These are phyloP conservation scores for Termitomyces sp. DNA, from an alignment of 768 basidiomycete genomes.

Conservation along the genomic window DNA sequence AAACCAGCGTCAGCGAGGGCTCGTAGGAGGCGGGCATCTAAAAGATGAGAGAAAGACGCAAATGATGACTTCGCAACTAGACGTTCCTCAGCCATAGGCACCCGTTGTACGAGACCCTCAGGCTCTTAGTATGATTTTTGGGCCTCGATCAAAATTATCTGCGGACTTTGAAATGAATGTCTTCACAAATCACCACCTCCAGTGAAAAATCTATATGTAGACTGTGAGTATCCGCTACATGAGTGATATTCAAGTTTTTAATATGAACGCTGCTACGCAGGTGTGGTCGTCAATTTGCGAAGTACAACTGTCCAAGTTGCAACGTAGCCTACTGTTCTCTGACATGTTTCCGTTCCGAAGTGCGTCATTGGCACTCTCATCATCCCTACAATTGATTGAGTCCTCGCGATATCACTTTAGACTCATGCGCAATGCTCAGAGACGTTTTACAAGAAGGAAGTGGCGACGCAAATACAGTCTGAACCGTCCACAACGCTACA, in stretches of 20 bases:
- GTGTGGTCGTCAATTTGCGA: slow-evolving; percentile 69
- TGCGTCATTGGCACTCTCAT: slow-evolving; percentile 23
- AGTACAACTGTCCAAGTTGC: slow-evolving; percentile 79
- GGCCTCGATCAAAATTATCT: slow-evolving; percentile 13
- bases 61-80: slow-evolving; percentile 44
- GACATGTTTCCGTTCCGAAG: slow-evolving; percentile 71
- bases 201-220: slow-evolving; percentile 32
- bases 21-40: slow-evolving; percentile 81
- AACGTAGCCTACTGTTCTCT: slow-evolving; percentile 80
- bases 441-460: slow-evolving; percentile 70
- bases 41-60: slow-evolving; percentile 62
- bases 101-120: background rate
- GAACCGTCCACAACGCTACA: slow-evolving; percentile 47
- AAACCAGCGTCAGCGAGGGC: slow-evolving; percentile 90
- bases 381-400: slow-evolving; percentile 1
- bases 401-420: slow-evolving; percentile 20
- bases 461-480: slow-evolving; percentile 56
- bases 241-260: background rate
- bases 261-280: slow-evolving; percentile 26
- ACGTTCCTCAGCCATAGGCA: slow-evolving; percentile 37
- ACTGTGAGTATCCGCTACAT: slow-evolving; percentile 30
- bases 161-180: slow-evolving; percentile 21
- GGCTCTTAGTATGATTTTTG: background rate
- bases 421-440: slow-evolving; percentile 75
- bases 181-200: slow-evolving; percentile 7